Percentiles rank a stretch among this genome's conserved stretches.
Conservation (phyloP, 1,139 yeast genomes). For the Zygosaccharomyces sapae region DNA sequence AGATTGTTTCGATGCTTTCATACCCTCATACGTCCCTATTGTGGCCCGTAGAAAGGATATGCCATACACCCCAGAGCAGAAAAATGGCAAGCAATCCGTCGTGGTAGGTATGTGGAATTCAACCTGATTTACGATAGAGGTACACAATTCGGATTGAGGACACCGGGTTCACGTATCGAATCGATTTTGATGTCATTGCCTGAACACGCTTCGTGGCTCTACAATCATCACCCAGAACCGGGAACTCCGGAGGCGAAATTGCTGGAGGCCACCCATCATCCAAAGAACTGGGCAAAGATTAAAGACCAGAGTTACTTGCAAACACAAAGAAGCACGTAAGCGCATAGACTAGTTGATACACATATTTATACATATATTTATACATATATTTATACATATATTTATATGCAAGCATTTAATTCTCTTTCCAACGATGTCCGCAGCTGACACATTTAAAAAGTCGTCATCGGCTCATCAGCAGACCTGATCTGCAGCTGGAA, state of each 20-base stretch:
- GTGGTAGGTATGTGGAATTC: conserved; percentile 96
- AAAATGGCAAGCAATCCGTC: conserved; percentile 92
- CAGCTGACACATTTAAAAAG: conserved; percentile 92
- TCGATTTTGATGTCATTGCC: conserved; percentile 91
- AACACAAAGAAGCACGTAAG: no score
- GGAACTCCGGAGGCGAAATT: conserved; percentile 76
- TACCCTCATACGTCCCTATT: conserved; percentile 79
- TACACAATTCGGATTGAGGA: conserved; percentile 90
- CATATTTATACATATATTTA: no score
- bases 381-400: no score
- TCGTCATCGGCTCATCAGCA: conserved; percentile 80
- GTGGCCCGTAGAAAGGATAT: conserved; percentile 66
- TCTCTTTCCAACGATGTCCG: conserved; percentile 96
- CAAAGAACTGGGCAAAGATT: conserved; percentile 60
- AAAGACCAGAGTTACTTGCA: no score
- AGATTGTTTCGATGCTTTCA: conserved; percentile 79
- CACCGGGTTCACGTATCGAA: conserved; percentile 94
- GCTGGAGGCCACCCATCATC: conserved; percentile 62
- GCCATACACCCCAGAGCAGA: conserved; percentile 72
- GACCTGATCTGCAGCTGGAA: conserved; percentile 94
- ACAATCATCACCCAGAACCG: conserved; percentile 77
- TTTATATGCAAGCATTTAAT: conserved; percentile 40
- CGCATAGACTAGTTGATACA: no score
- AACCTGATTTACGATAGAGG: conserved; percentile 94
- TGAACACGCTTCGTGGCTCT: conserved; percentile 83